Base-by-base conservation (phyloP, 139 green algal genomes). In the Micractinium sp. region DNA sequence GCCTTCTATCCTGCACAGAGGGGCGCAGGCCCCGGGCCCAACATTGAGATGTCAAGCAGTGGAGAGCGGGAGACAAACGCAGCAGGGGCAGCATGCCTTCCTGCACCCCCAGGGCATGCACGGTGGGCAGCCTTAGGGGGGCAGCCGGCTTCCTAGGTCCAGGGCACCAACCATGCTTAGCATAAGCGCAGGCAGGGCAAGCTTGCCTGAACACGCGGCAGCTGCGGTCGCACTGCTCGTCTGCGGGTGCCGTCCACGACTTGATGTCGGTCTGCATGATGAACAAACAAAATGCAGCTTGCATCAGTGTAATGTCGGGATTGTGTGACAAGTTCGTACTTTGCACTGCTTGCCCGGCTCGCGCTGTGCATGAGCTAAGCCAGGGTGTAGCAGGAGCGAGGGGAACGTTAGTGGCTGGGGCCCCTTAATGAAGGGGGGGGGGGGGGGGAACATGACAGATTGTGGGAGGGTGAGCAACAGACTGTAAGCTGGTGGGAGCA, bases 261-360 rank as follows among this genome's bases (percentile, higher is more conserved):
- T 96, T 96, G 88, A 99, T 94, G 76, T 97, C 93, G 33, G 94
- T 92, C 36, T 98, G 93, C n/a, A 98, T 93, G 35, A 90, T 93
- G 31, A 89, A 80, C 63, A 27, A 5, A 71, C 20, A 71, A 71
- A 71, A 71, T 25, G 63, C 18, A 27, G 14, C 9, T 25, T 71
- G 63, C 4, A 71, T 27, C 2, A 71, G 14, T 71, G 22, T 25
- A 27, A 71, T n/a, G n/a, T n/a, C n/a, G n/a, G n/a, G n/a, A n/a
- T n/a, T n/a, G n/a, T n/a, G n/a, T n/a, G n/a, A n/a, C n/a, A n/a
- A n/a, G n/a, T n/a, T n/a, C n/a, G n/a, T n/a, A n/a, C n/a, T n/a
- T n/a, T n/a, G n/a, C n/a, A n/a, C n/a, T n/a, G n/a, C n/a, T n/a
- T n/a, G n/a, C n/a, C n/a, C n/a, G n/a, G n/a, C n/a, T n/a, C n/a